A percentile compares a stretch with the other conserved stretches of the same genome.
phyloP scores from a whole-genome alignment of 1,284 basidiomycete species.

The Rhodotorula sp. region DNA sequence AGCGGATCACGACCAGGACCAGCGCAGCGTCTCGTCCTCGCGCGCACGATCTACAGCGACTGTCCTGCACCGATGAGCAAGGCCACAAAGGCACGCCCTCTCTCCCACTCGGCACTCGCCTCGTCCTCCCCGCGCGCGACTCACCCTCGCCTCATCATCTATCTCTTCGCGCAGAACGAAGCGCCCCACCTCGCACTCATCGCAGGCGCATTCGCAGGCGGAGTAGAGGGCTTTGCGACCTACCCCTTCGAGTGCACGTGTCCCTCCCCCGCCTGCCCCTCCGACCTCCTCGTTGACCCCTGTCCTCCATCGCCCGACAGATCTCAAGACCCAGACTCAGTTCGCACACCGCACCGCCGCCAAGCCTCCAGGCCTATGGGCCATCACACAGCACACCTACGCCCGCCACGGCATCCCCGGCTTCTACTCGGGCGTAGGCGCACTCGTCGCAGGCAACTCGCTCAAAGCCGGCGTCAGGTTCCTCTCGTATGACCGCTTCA shows the following conservation, averaged over 20 bases:
- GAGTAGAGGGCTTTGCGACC: constrained; percentile 71
- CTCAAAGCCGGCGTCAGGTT: constrained; percentile 93
- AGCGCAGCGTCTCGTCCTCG: background rate
- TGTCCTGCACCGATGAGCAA: background rate
- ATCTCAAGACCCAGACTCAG: constrained; percentile 41
- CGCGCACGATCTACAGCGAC: too few species aligned
- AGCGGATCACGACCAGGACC: background rate
- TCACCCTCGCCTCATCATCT: background rate
- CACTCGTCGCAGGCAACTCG: constrained; percentile 85
- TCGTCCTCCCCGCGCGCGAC: background rate
- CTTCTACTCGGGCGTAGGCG: constrained; percentile 54
- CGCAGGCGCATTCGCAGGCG: constrained; percentile 92
- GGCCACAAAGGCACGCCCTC: constrained; percentile 20
- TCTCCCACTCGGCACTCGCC: background rate
- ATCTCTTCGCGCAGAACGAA: constrained; percentile 31
- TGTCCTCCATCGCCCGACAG: constrained; percentile 2
- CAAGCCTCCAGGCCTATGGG: constrained; percentile 50
- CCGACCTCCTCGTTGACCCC: background rate
- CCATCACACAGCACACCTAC: constrained; percentile 50
- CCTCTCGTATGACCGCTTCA: constrained; percentile 92
- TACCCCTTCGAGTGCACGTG: constrained; percentile 77
- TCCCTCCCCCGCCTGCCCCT: too few species aligned
- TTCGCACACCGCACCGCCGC: constrained; percentile 28
- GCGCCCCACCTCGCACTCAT: constrained; percentile 56
- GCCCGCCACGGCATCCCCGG: constrained; percentile 49